Percentiles rank a stretch among this genome's conserved stretches.
Evolutionary conservation across 73 alveolate genomes (phyloP).

Genomic region (Durusdinium trenchii): DNA sequence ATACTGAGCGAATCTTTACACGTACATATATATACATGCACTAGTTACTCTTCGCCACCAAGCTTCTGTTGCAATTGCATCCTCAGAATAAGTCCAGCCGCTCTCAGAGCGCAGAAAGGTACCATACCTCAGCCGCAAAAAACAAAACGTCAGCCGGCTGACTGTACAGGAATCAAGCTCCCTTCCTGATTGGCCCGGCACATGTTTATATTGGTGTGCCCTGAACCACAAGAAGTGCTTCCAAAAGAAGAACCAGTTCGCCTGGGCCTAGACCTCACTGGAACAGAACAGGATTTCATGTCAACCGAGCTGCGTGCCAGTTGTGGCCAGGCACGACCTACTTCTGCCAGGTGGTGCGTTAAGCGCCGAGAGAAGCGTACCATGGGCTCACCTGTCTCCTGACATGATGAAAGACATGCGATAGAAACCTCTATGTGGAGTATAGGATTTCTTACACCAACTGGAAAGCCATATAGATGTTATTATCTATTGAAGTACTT

Average conservation of each 20-base stretch:
- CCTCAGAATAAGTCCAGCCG: constrained; percentile 69
- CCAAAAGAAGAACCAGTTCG: background rate
- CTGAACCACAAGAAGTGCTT: background rate
- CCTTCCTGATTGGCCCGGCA: background rate
- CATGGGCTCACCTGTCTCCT: constrained; percentile 85
- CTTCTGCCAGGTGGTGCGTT: constrained; percentile 65
- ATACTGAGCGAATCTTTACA: too few species aligned
- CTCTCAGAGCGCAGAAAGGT: constrained; percentile 73
- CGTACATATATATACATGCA: too few species aligned
- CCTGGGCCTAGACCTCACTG: too few species aligned
- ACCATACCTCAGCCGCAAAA: background rate
- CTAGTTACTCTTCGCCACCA: too few species aligned
- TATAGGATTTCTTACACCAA: too few species aligned
- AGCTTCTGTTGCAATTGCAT: constrained; percentile 69
- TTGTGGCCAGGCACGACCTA: constrained; percentile 69
- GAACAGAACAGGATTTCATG: too few species aligned
- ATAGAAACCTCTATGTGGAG: too few species aligned
- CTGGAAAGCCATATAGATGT: too few species aligned
- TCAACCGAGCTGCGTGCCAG: constrained; percentile 46
- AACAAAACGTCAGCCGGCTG: background rate
- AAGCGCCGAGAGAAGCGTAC: constrained; percentile 86
- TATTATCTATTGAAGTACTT: too few species aligned
- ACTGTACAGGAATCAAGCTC: background rate
- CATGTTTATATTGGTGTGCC: background rate
- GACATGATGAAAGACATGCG: too few species aligned